Evolutionary conservation across 768 basidiomycete genomes (phyloP).

Genomic region (Kwoniella sp.): DNA sequence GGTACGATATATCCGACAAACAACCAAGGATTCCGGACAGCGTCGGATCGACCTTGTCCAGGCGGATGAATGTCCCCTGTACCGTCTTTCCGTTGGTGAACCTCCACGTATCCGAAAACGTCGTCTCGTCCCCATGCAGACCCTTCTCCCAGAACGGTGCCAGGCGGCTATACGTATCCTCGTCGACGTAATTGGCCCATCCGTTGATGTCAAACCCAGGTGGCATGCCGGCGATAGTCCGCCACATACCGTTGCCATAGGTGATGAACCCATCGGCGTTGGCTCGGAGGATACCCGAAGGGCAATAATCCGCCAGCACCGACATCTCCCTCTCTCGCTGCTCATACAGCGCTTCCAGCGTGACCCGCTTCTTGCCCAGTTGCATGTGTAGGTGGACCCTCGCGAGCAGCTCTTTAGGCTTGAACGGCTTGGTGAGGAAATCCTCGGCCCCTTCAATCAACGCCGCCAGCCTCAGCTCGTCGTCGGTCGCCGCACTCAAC

Average conservation of each 20-base stretch:
- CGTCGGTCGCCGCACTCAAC: conserved; percentile 44
- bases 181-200: conserved; percentile 15
- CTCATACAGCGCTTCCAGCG: conserved; percentile 22
- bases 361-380: conserved; percentile 45
- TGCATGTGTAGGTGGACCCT: conserved; percentile 51
- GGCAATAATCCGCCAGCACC: conserved; percentile 24
- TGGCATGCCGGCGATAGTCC: conserved; percentile 1
- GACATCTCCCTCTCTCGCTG: conserved; percentile 24
- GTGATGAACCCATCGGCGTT: conserved; percentile 17
- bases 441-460: conserved; percentile 46
- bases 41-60: conserved; percentile 19
- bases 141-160: conserved; percentile 15
- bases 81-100: conserved; percentile 23
- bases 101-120: conserved; percentile 24
- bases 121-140: conserved; percentile 14
- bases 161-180: conserved; percentile 7
- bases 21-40: conserved; percentile 24
- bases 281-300: conserved; percentile 25
- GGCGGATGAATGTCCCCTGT: conserved; percentile 20
- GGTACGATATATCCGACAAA: conserved; percentile 25
- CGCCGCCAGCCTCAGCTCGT: conserved; percentile 41
- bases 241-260: conserved; percentile 18
- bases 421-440: conserved; percentile 51
- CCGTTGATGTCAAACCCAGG: conserved; percentile 5
- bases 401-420: conserved; percentile 47